Base-by-base conservation (phyloP, 345 rosid genomes). In the Populus nigra region DNA sequence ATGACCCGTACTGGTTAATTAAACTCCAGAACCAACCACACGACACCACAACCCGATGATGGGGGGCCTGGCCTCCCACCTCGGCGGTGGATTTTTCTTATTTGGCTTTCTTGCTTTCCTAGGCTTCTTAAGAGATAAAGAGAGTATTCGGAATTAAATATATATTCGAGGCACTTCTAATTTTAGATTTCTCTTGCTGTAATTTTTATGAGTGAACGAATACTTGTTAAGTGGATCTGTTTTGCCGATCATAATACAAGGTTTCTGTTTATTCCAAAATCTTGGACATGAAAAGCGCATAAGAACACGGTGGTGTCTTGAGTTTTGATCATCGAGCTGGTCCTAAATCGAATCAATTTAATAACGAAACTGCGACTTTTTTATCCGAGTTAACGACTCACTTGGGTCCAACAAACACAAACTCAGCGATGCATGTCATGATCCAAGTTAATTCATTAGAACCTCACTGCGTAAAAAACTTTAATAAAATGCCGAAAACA, bases 41-140 rank as follows among this genome's bases (percentile, higher is more conserved):
- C 68, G 57, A 73, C 97, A 0, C 98, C 96, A 0, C 79, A 87
- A 72, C 84, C 93, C 2, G 98, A 93, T 61, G 97, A 91, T 79
- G 94, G 94, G 12, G 97, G 97, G 55, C 86, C 91, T 49, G 98
- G 91, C 10, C 84, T 93, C 36, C 96, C 96, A 9, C 98, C 98
- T 23, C 85, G 98, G 97, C 0, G 97, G 98, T 0, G 99, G 98
- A 33, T 95, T 93, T 84, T 91, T 91, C 88, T 87, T 95, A 71
- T 93, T 93, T 20, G 98, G 97, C 12, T 91, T 95, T 81, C 94
- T 95, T 3, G 94, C 92, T 9, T 92, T 95, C 68, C 84, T 93
- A 76, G 94, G 97, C 55, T 86, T 95, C 69, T 83, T 95, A 59
- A 92, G 93, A 82, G 99, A 95, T 73, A 89, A 87, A 73, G 99